Evolutionary conservation across 225 moss, liverwort and hornwort genomes (phyloP).

Genomic region (Straminergon stramineum): DNA sequence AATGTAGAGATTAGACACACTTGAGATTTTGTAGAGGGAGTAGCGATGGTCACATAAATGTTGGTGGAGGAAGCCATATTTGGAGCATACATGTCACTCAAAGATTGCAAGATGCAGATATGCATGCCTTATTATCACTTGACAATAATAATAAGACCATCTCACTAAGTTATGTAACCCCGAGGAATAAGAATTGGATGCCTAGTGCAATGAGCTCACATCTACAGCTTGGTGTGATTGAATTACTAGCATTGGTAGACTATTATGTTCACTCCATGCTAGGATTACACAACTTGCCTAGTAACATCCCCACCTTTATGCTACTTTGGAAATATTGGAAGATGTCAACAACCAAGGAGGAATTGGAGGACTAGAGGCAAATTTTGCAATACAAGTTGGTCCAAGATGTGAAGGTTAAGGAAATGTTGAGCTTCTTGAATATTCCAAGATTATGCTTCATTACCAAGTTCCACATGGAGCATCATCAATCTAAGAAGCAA

Average conservation of each 20-base stretch:
- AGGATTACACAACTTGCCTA: background rate
- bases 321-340: background rate
- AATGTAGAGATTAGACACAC: rapidly evolving
- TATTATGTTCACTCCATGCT: background rate
- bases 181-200: too few relatives aligned
- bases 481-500: rapidly evolving
- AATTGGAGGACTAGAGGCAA: background rate
- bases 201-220: too few relatives aligned
- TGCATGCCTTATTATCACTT: background rate
- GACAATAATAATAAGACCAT: background rate
- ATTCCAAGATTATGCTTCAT: background rate
- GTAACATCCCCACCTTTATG: background rate
- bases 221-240: background rate
- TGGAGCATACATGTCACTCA: rapidly evolving
- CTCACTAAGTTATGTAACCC: background rate
- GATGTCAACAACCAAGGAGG: background rate
- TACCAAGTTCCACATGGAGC: background rate
- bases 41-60: rapidly evolving
- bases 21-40: background rate
- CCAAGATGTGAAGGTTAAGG: background rate
- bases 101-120: background rate
- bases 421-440: background rate
- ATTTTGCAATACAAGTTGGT: background rate
- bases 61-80: rapidly evolving
- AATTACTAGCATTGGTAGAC: background rate